Percentiles rank a stretch among this genome's conserved stretches.
Conservation (phyloP, 2,329 filamentous ascomycete genomes). For the Fusarium nisikadoi region DNA sequence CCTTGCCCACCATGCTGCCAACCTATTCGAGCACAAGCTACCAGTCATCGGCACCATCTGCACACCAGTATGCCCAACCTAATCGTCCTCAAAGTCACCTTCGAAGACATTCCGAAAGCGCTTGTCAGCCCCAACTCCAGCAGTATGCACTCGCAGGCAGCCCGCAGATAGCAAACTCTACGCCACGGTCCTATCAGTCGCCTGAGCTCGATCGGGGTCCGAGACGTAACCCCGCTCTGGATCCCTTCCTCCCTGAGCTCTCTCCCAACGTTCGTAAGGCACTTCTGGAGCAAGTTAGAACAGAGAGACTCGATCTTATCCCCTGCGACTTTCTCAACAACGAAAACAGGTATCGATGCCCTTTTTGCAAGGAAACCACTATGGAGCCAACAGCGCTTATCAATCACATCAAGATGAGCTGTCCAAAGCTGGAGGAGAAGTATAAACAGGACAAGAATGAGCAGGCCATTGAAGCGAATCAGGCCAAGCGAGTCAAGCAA, state of each 20-base stretch:
- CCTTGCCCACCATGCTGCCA: neutral
- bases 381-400: neutral
- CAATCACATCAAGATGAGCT: slow-evolving; percentile 6
- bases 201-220: neutral
- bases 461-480: neutral
- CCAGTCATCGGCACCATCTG: neutral
- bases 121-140: neutral
- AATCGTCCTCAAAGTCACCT: neutral
- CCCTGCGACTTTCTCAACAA: slow-evolving; percentile 12
- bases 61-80: neutral
- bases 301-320: neutral
- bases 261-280: neutral
- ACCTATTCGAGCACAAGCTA: neutral
- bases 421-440: neutral
- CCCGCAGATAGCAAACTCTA: neutral
- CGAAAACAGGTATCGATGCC: slow-evolving; percentile 3
- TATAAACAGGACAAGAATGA: neutral
- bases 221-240: neutral
- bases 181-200: neutral
- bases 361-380: slow-evolving; percentile 5
- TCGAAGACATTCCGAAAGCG: neutral
- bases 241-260: neutral
- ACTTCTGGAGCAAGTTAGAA: neutral
- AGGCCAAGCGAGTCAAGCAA: neutral
- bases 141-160: neutral